Conservation (phyloP, 2,329 filamentous ascomycete genomes). For the Chrysoporthe cubensis region DNA sequence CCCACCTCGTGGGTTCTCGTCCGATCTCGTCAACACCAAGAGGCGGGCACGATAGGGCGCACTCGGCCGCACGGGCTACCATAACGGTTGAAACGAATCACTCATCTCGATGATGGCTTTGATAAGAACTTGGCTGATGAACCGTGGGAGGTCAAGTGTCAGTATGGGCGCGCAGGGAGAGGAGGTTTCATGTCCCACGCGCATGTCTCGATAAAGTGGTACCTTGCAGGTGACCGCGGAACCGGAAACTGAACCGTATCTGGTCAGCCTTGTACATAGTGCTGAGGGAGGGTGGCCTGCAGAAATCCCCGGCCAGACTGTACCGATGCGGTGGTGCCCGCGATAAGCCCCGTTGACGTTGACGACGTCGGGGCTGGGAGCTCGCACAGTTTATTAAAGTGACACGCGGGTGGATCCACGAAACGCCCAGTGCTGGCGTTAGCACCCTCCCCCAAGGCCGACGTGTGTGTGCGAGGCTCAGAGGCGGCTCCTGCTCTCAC, state of each 20-base stretch:
- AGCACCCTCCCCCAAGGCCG: background rate
- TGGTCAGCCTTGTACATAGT: background rate
- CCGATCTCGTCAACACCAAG: constrained; percentile 4
- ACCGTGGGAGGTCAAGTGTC: background rate
- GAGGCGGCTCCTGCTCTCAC: background rate
- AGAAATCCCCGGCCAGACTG: background rate
- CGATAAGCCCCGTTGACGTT: background rate
- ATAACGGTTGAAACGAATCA: constrained; percentile 10
- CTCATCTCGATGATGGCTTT: background rate
- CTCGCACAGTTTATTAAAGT: constrained; percentile 12
- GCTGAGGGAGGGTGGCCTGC: background rate
- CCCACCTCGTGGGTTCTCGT: constrained; percentile 6
- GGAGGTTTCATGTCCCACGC: background rate
- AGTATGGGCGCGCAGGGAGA: background rate
- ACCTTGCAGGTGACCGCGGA: background rate
- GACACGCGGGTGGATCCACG: constrained; percentile 22
- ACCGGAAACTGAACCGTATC: background rate
- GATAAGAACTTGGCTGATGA: background rate
- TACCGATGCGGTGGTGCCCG: background rate
- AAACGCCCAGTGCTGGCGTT: constrained; percentile 20
- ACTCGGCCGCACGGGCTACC: constrained; percentile 6
- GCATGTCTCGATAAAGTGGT: background rate
- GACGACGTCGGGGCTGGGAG: background rate
- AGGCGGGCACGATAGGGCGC: constrained; percentile 7
- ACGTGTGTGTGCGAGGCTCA: background rate